Conservation (phyloP, 345 rosid species). For the Gossypium thurberi region DNA sequence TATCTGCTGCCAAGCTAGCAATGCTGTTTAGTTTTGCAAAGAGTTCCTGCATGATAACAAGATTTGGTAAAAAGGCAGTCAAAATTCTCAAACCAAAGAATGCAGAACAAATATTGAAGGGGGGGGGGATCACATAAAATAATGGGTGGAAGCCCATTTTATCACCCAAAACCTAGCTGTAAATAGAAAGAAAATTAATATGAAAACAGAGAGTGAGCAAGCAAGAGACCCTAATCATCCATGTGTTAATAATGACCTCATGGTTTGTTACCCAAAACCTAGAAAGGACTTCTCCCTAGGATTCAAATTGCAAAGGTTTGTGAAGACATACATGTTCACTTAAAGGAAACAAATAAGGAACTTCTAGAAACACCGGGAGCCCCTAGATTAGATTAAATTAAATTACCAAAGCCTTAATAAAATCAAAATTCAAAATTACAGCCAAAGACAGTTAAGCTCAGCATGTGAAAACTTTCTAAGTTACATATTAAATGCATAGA, state of each 20-base stretch:
- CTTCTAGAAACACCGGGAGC: not conserved
- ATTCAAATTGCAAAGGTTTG: no score
- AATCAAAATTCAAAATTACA: not conserved
- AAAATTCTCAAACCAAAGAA: not conserved
- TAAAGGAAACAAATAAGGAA: no score
- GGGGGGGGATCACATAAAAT: not conserved
- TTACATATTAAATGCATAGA: not conserved
- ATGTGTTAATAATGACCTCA: not conserved
- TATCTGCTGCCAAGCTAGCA: slow-evolving; percentile 88
- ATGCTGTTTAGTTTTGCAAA: slow-evolving; percentile 68
- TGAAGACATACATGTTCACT: no score
- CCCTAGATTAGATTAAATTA: not conserved
- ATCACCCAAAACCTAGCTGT: not conserved
- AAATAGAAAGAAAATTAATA: not conserved
- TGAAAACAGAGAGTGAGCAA: not conserved
- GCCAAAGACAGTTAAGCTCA: not conserved
- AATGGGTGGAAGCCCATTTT: not conserved
- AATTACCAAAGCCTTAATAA: not conserved
- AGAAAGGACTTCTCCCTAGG: not conserved
- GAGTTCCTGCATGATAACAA: slow-evolving; percentile 62
- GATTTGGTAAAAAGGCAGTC: slow-evolving; percentile 15
- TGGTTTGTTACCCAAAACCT: not conserved
- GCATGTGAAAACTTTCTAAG: not conserved
- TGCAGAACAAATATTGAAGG: not conserved
- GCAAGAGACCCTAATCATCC: not conserved